Conservation (phyloP, 2,329 filamentous ascomycete genomes). For the Cladorrhinum sp. region DNA sequence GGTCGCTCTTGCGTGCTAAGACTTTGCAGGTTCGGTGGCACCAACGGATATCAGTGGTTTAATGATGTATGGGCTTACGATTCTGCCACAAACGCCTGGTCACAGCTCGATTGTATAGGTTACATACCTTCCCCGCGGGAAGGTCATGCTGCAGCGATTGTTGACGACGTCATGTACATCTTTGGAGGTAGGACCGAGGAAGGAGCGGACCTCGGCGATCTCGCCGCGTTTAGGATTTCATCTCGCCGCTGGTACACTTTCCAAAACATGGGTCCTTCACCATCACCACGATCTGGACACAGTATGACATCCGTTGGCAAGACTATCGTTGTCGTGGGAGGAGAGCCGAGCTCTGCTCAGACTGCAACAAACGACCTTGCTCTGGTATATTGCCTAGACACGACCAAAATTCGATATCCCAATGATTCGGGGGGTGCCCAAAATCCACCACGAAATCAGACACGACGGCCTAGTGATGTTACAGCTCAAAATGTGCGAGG, state of each 20-base stretch:
- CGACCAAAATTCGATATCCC: slow-evolving; percentile 92
- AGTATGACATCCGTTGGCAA: slow-evolving; percentile 97
- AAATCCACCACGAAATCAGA: slow-evolving; percentile 24
- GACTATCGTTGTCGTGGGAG: slow-evolving; percentile 86
- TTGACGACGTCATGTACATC: slow-evolving; percentile 98
- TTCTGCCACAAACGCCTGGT: slow-evolving; percentile 76
- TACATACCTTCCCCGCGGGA: slow-evolving; percentile 94
- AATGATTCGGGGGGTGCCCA: slow-evolving; percentile 58
- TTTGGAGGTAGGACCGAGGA: slow-evolving; percentile 96
- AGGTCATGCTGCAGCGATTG: slow-evolving; percentile 88
- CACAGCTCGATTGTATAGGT: slow-evolving; percentile 89
- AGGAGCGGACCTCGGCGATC: slow-evolving; percentile 84
- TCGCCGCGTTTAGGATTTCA: slow-evolving; percentile 73
- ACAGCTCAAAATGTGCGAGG: slow-evolving; percentile 33
- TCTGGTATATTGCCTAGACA: slow-evolving; percentile 88
- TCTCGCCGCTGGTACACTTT: slow-evolving; percentile 97
- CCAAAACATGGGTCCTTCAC: slow-evolving; percentile 97
- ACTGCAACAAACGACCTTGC: slow-evolving; percentile 80
- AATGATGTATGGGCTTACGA: slow-evolving; percentile 99
- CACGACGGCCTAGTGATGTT: slow-evolving; percentile 35
- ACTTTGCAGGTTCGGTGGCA: slow-evolving; percentile 78
- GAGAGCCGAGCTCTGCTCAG: slow-evolving; percentile 86
- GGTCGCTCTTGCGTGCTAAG: slow-evolving; percentile 17
- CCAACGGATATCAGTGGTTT: slow-evolving; percentile 95
- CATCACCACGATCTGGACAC: slow-evolving; percentile 88